phyloP scores from a whole-genome alignment of 805 yeast genomes.

The Hanseniaspora valbyensis region DNA sequence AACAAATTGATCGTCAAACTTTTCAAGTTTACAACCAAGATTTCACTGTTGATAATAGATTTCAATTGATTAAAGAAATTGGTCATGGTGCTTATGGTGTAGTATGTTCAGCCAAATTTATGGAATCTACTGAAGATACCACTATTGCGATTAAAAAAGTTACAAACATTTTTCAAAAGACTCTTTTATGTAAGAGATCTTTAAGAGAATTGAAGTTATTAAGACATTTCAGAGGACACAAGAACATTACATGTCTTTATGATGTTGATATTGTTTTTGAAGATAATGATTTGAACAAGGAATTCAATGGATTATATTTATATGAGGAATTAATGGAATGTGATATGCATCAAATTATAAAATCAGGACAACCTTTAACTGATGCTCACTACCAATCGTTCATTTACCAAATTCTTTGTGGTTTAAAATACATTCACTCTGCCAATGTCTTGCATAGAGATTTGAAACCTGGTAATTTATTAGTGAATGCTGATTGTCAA shows the following conservation, averaged over 20 bases:
- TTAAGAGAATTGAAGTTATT: constrained; percentile 79
- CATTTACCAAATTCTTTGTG: constrained; percentile 83
- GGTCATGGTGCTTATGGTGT: constrained; percentile 98
- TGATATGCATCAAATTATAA: constrained; percentile 93
- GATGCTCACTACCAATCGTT: constrained; percentile 93
- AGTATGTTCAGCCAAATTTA: constrained; percentile 85
- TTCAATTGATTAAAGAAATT: constrained; percentile 79
- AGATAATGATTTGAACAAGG: constrained; percentile 35
- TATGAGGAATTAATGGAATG: constrained; percentile 98
- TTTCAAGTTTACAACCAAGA: constrained; percentile 78
- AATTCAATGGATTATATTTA: constrained; percentile 81
- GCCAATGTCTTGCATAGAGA: constrained; percentile 92
- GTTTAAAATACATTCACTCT: constrained; percentile 77
- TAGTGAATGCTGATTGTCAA: constrained; percentile 94
- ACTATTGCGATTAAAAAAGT: constrained; percentile 92
- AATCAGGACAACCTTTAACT: constrained; percentile 85
- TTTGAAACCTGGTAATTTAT: constrained; percentile 82
- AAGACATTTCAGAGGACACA: constrained; percentile 91
- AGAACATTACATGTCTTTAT: constrained; percentile 87
- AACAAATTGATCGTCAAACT: constrained; percentile 33
- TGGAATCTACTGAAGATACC: constrained; percentile 60
- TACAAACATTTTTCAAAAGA: constrained; percentile 84
- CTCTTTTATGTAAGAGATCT: constrained; percentile 83
- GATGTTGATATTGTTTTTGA: constrained; percentile 73
- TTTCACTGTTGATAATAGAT: constrained; percentile 79